phyloP scores from a whole-genome alignment of 805 yeast species.

The Suhomyces sp. region DNA sequence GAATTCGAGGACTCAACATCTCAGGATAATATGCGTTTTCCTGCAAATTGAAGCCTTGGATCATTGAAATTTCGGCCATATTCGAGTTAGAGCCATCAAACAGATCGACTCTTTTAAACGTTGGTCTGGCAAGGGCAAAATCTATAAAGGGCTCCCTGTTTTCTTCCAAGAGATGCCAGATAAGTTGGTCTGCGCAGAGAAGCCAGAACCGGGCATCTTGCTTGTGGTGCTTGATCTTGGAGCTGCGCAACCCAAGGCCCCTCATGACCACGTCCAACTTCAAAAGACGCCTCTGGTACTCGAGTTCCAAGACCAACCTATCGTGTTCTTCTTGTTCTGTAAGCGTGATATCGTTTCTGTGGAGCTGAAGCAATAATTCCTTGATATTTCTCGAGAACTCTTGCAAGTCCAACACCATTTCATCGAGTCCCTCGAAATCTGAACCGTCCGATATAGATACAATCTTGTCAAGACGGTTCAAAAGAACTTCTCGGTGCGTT shows the following conservation, averaged over 20 bases:
- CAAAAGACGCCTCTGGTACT: constrained; percentile 29
- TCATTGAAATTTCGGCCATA: constrained; percentile 51
- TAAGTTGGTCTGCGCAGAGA: constrained; percentile 58
- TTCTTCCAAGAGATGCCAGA: constrained; percentile 65
- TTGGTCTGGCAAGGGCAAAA: constrained; percentile 59
- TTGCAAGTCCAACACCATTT: constrained; percentile 29
- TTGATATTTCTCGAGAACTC: constrained; percentile 24
- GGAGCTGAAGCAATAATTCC: constrained; percentile 39
- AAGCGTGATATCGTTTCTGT: constrained; percentile 27
- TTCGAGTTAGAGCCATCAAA: constrained; percentile 68
- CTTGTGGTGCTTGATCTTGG: constrained; percentile 18
- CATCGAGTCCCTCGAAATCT: constrained; percentile 35
- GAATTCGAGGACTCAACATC: constrained; percentile 52
- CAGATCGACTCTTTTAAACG: constrained; percentile 59
- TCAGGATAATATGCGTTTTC: constrained; percentile 63
- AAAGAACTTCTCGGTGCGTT: constrained; percentile 23
- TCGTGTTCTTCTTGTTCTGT: constrained; percentile 18
- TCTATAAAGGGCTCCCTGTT: constrained; percentile 64
- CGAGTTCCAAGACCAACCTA: constrained; percentile 25
- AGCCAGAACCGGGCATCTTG: constrained; percentile 22
- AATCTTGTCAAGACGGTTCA: constrained; percentile 40
- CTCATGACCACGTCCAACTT: constrained; percentile 35
- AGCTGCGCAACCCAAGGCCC: constrained; percentile 23
- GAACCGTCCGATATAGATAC: constrained; percentile 34
- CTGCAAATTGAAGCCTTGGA: constrained; percentile 69